These are phyloP conservation scores for Dictyostelium capitatum DNA, from an alignment of 78 protist genomes.

Conservation along the genomic window DNA sequence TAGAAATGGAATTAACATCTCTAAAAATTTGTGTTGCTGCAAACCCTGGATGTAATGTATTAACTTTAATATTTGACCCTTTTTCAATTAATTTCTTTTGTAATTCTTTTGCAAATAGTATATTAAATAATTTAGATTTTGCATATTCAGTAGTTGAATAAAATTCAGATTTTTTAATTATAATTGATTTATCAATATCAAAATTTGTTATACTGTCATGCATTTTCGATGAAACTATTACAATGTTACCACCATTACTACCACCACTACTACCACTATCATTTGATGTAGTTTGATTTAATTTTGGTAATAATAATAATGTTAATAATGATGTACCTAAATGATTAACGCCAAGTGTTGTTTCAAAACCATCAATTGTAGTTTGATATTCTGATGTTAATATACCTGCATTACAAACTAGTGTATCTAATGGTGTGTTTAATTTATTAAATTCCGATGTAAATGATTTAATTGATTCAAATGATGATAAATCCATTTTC, in stretches of 20 bases:
- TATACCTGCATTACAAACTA: slow-evolving; percentile 66
- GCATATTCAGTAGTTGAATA: background rate
- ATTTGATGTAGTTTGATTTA: background rate
- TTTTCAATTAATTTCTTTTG: slow-evolving; percentile 17
- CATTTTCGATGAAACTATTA: background rate
- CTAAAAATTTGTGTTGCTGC: background rate
- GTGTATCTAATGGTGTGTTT: slow-evolving; percentile 9
- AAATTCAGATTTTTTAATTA: background rate
- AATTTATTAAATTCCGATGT: slow-evolving; percentile 21
- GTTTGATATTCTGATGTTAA: background rate
- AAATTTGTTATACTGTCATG: background rate
- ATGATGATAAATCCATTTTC: slow-evolving; percentile 53
- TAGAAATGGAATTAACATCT: background rate
- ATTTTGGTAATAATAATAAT: slow-evolving; percentile 17
- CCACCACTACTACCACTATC: background rate
- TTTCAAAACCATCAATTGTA: slow-evolving; percentile 42
- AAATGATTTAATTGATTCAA: slow-evolving; percentile 51
- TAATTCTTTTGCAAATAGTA: slow-evolving; percentile 38
- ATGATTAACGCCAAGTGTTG: slow-evolving; percentile 44
- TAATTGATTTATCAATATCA: slow-evolving; percentile 24
- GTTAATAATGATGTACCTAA: slow-evolving; percentile 57
- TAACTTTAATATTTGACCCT: background rate
- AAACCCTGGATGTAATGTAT: too few species aligned
- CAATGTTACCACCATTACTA: background rate
- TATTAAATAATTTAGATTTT: slow-evolving; percentile 33